phyloP scores from a whole-genome alignment of 768 basidiomycete species.

The Lactarius vividus region DNA sequence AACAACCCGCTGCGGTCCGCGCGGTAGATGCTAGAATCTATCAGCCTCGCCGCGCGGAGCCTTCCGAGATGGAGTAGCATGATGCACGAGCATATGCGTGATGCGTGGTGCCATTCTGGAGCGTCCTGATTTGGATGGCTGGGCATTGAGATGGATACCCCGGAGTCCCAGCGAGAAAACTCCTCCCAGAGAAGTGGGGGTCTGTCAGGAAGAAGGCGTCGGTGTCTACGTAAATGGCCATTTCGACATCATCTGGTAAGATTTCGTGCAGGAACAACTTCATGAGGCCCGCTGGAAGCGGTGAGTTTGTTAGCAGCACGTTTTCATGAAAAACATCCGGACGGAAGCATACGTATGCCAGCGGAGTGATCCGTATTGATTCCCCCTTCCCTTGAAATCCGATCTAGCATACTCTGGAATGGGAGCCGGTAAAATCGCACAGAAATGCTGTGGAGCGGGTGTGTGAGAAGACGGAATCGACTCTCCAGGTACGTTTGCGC shows the following conservation, averaged over 20 bases:
- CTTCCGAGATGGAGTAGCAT: constrained; percentile 50
- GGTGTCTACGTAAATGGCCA: constrained; percentile 50
- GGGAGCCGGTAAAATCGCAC: constrained; percentile 45
- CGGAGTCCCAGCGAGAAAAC: constrained; percentile 37
- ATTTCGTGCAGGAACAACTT: constrained; percentile 54
- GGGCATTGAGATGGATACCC: constrained; percentile 43
- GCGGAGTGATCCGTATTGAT: constrained; percentile 48
- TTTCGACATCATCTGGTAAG: constrained; percentile 42
- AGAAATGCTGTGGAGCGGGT: constrained; percentile 38
- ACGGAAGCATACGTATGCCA: constrained; percentile 42
- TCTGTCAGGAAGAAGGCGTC: constrained; percentile 51
- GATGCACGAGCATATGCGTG: constrained; percentile 46
- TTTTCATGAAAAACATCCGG: not conserved
- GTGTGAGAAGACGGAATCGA: constrained; percentile 41
- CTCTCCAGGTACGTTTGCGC: constrained; percentile 41
- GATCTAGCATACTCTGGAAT: constrained; percentile 42
- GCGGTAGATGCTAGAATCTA: constrained; percentile 46
- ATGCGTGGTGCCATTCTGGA: constrained; percentile 44
- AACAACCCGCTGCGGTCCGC: constrained; percentile 30
- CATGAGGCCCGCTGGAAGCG: constrained; percentile 45
- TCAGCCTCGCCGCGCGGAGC: constrained; percentile 43
- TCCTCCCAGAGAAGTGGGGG: constrained; percentile 46
- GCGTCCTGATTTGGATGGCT: constrained; percentile 43
- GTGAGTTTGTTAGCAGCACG: not conserved
- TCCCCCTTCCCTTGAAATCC: constrained; percentile 46